Conservation (phyloP, 2,329 filamentous ascomycete species). For the Apiospora aurea region DNA sequence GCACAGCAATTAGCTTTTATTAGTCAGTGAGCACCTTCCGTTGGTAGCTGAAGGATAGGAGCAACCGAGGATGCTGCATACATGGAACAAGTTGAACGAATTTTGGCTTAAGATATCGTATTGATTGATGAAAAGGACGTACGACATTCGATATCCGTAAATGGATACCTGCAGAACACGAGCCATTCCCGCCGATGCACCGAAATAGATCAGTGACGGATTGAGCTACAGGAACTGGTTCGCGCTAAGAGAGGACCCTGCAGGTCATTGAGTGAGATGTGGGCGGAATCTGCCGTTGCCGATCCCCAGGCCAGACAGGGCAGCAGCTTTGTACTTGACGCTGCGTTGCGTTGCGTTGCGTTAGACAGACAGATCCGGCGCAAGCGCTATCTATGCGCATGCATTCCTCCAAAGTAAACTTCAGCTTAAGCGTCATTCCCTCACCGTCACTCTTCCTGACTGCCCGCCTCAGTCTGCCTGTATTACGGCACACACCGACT, state of each 20-base stretch:
- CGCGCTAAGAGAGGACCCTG: constrained; percentile 29
- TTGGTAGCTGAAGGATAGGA: neutral
- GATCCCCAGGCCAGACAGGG: neutral
- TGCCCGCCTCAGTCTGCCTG: neutral
- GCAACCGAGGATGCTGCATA: neutral
- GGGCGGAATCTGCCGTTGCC: constrained; percentile 17
- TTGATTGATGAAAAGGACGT: neutral
- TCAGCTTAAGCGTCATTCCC: constrained; percentile 16
- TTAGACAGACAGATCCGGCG: constrained; percentile 14
- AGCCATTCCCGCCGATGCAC: neutral
- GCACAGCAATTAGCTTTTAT: neutral
- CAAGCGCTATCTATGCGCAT: constrained; percentile 8
- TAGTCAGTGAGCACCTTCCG: neutral
- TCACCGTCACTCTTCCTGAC: constrained; percentile 3
- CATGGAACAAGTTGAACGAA: too few species aligned
- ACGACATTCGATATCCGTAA: neutral
- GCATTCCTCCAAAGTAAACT: constrained; percentile 9
- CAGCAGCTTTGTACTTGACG: neutral
- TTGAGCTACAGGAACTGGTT: neutral
- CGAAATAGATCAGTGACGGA: constrained; percentile 6
- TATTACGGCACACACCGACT: constrained; percentile 11
- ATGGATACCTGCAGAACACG: neutral
- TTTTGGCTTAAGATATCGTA: neutral
- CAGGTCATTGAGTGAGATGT: constrained; percentile 23
- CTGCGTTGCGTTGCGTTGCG: constrained; percentile 6